Conservation (phyloP, 257 asterid species). For the Coffea canephora region DNA sequence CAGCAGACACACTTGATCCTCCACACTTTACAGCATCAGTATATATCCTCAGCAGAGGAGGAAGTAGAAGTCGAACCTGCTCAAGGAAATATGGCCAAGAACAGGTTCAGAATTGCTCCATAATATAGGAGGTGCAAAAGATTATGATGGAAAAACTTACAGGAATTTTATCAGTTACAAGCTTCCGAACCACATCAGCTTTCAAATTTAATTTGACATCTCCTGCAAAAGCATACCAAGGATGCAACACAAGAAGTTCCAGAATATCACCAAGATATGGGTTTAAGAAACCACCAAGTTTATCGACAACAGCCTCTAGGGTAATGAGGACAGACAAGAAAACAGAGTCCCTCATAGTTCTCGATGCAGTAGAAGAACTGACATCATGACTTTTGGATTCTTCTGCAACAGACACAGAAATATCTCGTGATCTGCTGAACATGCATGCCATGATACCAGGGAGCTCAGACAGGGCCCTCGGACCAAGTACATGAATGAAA, state of each 20-base stretch:
- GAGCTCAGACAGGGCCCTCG: slow-evolving; percentile 71
- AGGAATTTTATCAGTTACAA: slow-evolving; percentile 67
- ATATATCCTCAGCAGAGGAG: slow-evolving; percentile 62
- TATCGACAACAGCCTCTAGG: slow-evolving; percentile 71
- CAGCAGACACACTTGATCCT: slow-evolving; percentile 59
- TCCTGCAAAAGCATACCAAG: slow-evolving; percentile 48
- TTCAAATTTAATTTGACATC: slow-evolving; percentile 59
- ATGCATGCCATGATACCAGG: slow-evolving; percentile 63
- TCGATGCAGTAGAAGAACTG: slow-evolving; percentile 25
- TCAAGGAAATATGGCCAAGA: slow-evolving; percentile 5
- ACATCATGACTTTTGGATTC: slow-evolving; percentile 25
- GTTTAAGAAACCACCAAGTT: slow-evolving; percentile 79
- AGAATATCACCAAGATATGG: slow-evolving; percentile 71
- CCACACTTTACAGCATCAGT: slow-evolving; percentile 59
- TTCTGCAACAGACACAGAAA: slow-evolving; percentile 25
- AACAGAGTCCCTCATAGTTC: slow-evolving; percentile 40
- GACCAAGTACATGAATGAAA: slow-evolving; percentile 77
- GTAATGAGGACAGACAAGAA: slow-evolving; percentile 60
- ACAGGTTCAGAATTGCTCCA: background rate
- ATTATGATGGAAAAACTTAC: slow-evolving; percentile 41
- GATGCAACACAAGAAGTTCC: slow-evolving; percentile 62
- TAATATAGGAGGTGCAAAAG: background rate
- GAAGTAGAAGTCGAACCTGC: slow-evolving; percentile 85
- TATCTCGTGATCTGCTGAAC: slow-evolving; percentile 44
- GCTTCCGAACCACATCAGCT: slow-evolving; percentile 72